Conservation (phyloP, 2,329 filamentous ascomycete genomes). For the Aspergillus ibericus region DNA sequence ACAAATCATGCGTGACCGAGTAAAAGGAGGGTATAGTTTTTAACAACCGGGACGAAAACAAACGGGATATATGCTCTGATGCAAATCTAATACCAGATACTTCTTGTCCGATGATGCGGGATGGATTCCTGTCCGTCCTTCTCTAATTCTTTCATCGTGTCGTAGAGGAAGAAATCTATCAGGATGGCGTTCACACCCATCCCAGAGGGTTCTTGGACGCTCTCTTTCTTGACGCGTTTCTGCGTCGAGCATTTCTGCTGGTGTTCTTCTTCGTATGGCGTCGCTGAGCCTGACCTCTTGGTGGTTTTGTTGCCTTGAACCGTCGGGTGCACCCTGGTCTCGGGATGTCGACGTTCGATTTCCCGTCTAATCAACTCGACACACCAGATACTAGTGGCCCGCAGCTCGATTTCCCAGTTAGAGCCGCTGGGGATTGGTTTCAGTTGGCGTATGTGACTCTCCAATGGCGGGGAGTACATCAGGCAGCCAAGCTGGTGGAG, state of each 20-base stretch:
- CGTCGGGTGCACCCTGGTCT: constrained; percentile 47
- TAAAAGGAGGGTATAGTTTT: background rate
- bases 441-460: constrained; percentile 65
- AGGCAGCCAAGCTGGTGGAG: constrained; percentile 79
- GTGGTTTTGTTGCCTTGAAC: background rate
- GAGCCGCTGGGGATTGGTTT: constrained; percentile 69
- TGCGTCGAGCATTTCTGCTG: constrained; percentile 16
- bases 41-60: background rate
- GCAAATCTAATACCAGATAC: constrained; percentile 78
- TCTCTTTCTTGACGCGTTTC: constrained; percentile 20
- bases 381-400: constrained; percentile 94
- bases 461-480: constrained; percentile 77
- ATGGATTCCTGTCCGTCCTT: constrained; percentile 55
- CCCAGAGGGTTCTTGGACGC: constrained; percentile 3
- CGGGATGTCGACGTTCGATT: constrained; percentile 72
- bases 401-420: constrained; percentile 80
- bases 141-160: constrained; percentile 86
- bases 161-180: constrained; percentile 97
- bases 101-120: constrained; percentile 85
- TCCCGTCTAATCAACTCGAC: constrained; percentile 84
- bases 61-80: background rate
- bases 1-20: background rate
- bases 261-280: background rate
- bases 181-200: constrained; percentile 75
- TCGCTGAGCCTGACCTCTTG: constrained; percentile 11